Percentiles rank a stretch among this genome's conserved stretches.
Evolutionary conservation across 441 rosid genomes (phyloP).

Genomic region (Melastoma candidum): DNA sequence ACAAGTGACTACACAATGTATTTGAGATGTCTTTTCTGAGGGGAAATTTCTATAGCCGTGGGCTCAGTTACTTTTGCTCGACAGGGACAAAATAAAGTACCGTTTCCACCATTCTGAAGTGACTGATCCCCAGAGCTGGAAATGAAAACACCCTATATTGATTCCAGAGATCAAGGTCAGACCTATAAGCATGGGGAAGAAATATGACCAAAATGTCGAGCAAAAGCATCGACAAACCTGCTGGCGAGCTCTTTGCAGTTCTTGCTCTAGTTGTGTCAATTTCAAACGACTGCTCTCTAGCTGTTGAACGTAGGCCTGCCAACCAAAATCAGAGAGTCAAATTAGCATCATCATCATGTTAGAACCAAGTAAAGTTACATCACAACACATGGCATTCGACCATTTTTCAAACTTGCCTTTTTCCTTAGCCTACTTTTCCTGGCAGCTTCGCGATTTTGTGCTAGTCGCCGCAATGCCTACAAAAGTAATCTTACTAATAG

Average conservation of each 20-base stretch:
- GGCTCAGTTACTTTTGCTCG: too few species aligned
- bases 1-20: too few species aligned
- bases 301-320: constrained; percentile 84
- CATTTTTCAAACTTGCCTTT: neutral
- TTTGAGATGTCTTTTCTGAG: too few species aligned
- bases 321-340: constrained; percentile 1
- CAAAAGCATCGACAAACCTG: constrained; percentile 38
- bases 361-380: constrained; percentile 3
- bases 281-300: constrained; percentile 81
- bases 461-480: constrained; percentile 6
- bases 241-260: constrained; percentile 85
- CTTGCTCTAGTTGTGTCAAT: constrained; percentile 78
- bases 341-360: neutral
- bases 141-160: too few species aligned
- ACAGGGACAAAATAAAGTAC: too few species aligned
- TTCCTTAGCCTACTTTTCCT: constrained; percentile 9
- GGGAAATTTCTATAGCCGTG: too few species aligned
- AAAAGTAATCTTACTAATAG: neutral
- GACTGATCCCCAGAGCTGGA: too few species aligned
- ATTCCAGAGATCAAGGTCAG: neutral
- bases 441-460: constrained; percentile 11
- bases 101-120: too few species aligned
- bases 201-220: constrained; percentile 2
- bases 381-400: too few species aligned
- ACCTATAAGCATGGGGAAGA: constrained; percentile 4